These are phyloP conservation scores for Neurospora sp. DNA, from an alignment of 495 filamentous ascomycete genomes.

Conservation along the genomic window DNA sequence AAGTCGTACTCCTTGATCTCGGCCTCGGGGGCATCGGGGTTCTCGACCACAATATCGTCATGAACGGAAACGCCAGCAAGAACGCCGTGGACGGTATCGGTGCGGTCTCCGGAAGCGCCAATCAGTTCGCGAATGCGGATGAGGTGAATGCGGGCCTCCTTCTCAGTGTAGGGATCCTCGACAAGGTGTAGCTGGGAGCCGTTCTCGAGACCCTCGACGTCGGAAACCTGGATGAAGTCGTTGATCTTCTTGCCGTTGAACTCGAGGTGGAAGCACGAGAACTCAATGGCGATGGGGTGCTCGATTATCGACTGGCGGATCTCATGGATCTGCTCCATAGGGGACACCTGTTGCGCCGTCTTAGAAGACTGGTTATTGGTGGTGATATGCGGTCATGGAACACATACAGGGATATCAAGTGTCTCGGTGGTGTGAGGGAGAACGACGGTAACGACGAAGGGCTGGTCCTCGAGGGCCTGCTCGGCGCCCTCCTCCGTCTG, in stretches of 20 bases:
- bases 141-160: conserved; percentile 91
- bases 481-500: conserved; percentile 15
- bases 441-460: conserved; percentile 53
- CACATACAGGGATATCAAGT: conserved; percentile 70
- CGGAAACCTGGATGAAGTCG: conserved; percentile 88
- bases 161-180: conserved; percentile 97
- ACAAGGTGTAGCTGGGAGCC: conserved; percentile 71
- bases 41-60: conserved; percentile 52
- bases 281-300: conserved; percentile 84
- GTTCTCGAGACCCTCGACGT: conserved; percentile 66
- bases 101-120: conserved; percentile 78
- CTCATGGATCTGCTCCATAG: conserved; percentile 94
- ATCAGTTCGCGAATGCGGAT: conserved; percentile 85
- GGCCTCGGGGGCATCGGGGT: conserved; percentile 23
- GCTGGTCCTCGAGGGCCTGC: conserved; percentile 31
- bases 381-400: conserved; percentile 6
- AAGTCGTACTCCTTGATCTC: conserved; percentile 65
- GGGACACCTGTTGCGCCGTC: conserved; percentile 56
- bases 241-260: conserved; percentile 77
- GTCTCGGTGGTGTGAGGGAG: conserved; percentile 72
- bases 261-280: conserved; percentile 98
- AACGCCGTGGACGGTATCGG: conserved; percentile 81
- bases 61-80: conserved; percentile 80
- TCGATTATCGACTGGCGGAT: conserved; percentile 95
- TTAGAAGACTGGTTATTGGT: conserved; percentile 12